Base-by-base conservation (phyloP, 306 rosid genomes). In the Rosa persica region DNA sequence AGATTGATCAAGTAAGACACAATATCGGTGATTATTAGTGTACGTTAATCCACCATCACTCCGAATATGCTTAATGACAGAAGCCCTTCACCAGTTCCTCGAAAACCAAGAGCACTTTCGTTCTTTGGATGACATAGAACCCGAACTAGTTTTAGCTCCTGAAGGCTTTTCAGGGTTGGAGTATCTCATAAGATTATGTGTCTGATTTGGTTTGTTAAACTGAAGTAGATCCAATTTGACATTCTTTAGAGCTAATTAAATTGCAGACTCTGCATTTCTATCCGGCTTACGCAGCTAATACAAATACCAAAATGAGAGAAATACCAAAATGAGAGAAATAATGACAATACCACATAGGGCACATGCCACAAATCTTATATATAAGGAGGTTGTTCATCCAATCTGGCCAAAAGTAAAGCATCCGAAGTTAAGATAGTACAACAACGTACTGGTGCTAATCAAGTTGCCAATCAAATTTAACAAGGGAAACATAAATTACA, bases 401-500 rank as follows among this genome's bases (percentile, higher is more conserved):
- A 46, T 73, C 13, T 52, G 76, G 49, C 65, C 49, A 66, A 19
- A 30, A 62, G 48, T 61, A 27, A 75, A 30, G n/a, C 79, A 75
- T 62, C 79, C 1, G 15, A 68, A 30, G 79, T 58, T 39, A 67
- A 42, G 40, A 70, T 60, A 36, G n/a, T 46, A 34, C 27, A 83
- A 27, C 8, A 52, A 60, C 20, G 42, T 13, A 19, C 51, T 74
- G 68, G 69, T 17, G 58, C 71, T 27, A 64, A 64, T 34, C n/a
- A 7, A 64, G 42, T 34, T 55, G 23, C 57, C 38, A 68, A 67
- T 55, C 23, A 6, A 65, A 57, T 34, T 67, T 13, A 38, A 58
- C 16, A 69, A 65, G 49, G 73, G 72, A 83, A 48, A 23, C 65
- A 82, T 87, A 80, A 69, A 51, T 77, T 73, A 81, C 80, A 52